Evolutionary conservation across 139 green algal species (phyloP).

Genomic region (Gonium pectorale): DNA sequence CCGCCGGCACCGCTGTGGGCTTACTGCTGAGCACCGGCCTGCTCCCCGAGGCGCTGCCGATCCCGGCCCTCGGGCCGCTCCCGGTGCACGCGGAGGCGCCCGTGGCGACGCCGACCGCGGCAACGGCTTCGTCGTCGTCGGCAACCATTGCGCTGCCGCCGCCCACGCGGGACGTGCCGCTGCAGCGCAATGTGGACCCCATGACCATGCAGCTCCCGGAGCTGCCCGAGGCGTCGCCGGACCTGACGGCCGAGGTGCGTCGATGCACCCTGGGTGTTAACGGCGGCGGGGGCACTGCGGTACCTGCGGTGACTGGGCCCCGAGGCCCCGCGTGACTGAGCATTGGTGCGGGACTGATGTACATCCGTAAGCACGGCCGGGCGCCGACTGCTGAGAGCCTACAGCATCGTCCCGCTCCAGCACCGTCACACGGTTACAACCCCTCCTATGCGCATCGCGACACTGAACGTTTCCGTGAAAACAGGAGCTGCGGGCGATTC

Average conservation of each 20-base stretch:
- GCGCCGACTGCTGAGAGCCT: no score
- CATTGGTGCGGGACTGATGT: no score
- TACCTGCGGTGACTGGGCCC: no score
- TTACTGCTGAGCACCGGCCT: constrained; percentile 5
- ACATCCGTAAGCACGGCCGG: no score
- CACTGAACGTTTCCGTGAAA: no score
- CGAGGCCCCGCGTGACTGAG: no score
- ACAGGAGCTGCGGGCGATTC: constrained; percentile 63
- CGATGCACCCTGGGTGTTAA: no score
- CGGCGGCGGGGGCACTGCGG: no score
- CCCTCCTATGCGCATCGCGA: no score
- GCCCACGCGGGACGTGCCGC: neutral
- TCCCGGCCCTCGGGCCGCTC: neutral
- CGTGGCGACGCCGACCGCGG: neutral
- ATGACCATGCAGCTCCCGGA: constrained; percentile 46
- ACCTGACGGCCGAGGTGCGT: constrained; percentile 23
- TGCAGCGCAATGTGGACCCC: constrained; percentile 25
- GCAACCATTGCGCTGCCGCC: neutral
- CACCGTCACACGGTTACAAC: no score
- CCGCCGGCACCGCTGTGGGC: constrained; percentile 10
- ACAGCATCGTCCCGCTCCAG: no score
- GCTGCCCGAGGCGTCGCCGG: constrained; percentile 15
- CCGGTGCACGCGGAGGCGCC: neutral
- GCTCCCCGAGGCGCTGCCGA: neutral
- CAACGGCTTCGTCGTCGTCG: neutral